Percentiles rank a stretch among this genome's conserved stretches.
Conservation (phyloP, 1,139 yeast species). For the Nakaseomyces kungkrabaensis region DNA sequence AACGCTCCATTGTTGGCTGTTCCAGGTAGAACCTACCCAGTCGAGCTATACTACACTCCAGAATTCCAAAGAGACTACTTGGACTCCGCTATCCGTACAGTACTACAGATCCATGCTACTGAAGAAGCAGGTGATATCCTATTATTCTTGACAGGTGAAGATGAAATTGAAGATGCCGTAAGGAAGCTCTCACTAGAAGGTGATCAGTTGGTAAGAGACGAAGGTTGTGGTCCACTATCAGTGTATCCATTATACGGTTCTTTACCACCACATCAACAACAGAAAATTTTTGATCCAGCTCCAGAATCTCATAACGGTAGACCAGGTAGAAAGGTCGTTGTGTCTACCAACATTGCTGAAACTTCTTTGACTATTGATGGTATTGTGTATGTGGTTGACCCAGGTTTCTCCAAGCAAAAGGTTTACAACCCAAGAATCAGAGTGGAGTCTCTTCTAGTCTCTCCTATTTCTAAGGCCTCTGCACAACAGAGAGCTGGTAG, state of each 20-base stretch:
- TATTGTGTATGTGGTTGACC: conserved; percentile 92
- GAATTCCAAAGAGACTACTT: conserved; percentile 91
- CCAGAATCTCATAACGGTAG: conserved; percentile 54
- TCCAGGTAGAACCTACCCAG: conserved; percentile 97
- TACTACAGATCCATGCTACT: conserved; percentile 90
- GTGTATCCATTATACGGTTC: conserved; percentile 95
- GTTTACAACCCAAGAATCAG: conserved; percentile 94
- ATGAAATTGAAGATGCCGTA: conserved; percentile 96
- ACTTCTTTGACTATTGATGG: conserved; percentile 97
- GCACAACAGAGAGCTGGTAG: conserved; percentile 99
- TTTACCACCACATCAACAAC: conserved; percentile 91
- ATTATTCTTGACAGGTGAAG: conserved; percentile 91
- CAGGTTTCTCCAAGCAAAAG: conserved; percentile 93
- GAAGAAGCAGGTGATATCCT: conserved; percentile 91
- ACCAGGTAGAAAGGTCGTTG: conserved; percentile 87
- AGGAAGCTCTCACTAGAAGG: conserved; percentile 78
- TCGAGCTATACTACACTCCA: conserved; percentile 92
- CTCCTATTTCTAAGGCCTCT: conserved; percentile 94
- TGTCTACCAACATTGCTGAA: conserved; percentile 96
- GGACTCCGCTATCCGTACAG: conserved; percentile 92
- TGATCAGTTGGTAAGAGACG: conserved; percentile 80
- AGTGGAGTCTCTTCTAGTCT: conserved; percentile 86
- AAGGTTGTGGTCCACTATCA: conserved; percentile 76
- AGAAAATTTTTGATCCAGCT: conserved; percentile 85
- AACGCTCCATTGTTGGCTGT: conserved; percentile 92